A percentile compares a stretch with the other conserved stretches of the same genome.
phyloP scores from a whole-genome alignment of 352 stramenopile genomes.

The Achlya hypogyna region DNA sequence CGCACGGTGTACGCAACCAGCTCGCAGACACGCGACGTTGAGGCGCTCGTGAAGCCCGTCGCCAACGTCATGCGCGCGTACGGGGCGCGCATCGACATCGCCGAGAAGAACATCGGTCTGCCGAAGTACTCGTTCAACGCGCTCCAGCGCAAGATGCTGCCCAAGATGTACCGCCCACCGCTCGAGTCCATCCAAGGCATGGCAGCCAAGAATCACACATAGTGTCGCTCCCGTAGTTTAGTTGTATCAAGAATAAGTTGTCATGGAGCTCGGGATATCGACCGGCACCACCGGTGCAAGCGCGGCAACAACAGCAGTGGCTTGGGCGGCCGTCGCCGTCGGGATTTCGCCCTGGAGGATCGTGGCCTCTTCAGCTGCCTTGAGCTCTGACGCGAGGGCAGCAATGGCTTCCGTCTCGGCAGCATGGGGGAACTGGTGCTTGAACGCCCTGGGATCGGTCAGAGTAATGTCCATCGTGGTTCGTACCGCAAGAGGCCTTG shows the following conservation, averaged over 20 bases:
- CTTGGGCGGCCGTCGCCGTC: background rate
- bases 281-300: background rate
- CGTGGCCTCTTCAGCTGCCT: background rate
- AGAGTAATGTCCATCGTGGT: background rate
- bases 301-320: background rate
- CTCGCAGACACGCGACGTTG: slow-evolving; percentile 40
- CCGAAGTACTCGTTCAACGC: slow-evolving; percentile 96
- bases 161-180: slow-evolving; percentile 86
- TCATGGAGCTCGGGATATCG: background rate
- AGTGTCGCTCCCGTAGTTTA: background rate
- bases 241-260: too few relatives aligned
- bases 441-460: background rate
- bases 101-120: slow-evolving; percentile 93
- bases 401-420: background rate
- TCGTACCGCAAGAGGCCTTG: slow-evolving; percentile 40
- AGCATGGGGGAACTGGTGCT: background rate
- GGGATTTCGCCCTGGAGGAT: background rate
- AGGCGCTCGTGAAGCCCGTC: slow-evolving; percentile 11
- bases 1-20: slow-evolving; percentile 55
- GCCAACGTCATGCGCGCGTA: slow-evolving; percentile 89
- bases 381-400: background rate
- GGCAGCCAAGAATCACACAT: slow-evolving; percentile 35
- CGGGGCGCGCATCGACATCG: slow-evolving; percentile 91
- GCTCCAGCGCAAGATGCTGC: slow-evolving; percentile 93
- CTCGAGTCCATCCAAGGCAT: slow-evolving; percentile 88